Evolutionary conservation across 2,329 filamentous ascomycete species (phyloP).

Genomic region (Pseudocercospora fuligena): DNA sequence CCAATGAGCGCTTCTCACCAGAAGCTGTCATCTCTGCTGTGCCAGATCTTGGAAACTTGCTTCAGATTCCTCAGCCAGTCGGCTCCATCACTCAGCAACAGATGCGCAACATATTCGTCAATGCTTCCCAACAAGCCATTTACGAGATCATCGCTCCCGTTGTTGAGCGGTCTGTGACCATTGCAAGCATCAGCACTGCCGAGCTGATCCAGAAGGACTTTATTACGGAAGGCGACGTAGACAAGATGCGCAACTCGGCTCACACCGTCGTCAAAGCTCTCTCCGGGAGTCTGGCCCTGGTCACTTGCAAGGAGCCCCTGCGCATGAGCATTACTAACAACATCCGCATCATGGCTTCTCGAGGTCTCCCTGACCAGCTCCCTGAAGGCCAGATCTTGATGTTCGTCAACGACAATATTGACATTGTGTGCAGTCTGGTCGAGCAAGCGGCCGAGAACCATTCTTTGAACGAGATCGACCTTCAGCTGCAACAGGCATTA

Average conservation of each 20-base stretch:
- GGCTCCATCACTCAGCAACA: constrained; percentile 74
- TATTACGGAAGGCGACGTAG: constrained; percentile 87
- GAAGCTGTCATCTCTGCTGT: constrained; percentile 78
- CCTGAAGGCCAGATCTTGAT: constrained; percentile 96
- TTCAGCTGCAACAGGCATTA: constrained; percentile 82
- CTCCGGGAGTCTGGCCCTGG: constrained; percentile 88
- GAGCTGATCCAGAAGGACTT: constrained; percentile 98
- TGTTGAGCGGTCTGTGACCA: constrained; percentile 95
- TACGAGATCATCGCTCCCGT: constrained; percentile 97
- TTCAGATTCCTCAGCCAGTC: constrained; percentile 77
- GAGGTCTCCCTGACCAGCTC: constrained; percentile 69
- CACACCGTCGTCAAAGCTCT: constrained; percentile 95
- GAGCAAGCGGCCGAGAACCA: constrained; percentile 95
- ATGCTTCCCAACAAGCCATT: constrained; percentile 85
- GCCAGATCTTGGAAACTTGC: constrained; percentile 78
- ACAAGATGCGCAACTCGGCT: constrained; percentile 81
- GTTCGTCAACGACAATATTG: constrained; percentile 98
- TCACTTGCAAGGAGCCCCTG: constrained; percentile 97
- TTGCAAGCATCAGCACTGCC: constrained; percentile 93
- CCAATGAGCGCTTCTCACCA: constrained; percentile 74
- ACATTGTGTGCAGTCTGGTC: constrained; percentile 89
- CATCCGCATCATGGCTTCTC: constrained; percentile 77
- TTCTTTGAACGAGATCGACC: constrained; percentile 91
- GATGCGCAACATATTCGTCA: constrained; percentile 75
- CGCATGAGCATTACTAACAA: constrained; percentile 98